A percentile compares a stretch with the other conserved stretches of the same genome.
These are phyloP conservation scores for Diospyros kaki DNA, from an alignment of 148 eudicot species.

Conservation along the genomic window DNA sequence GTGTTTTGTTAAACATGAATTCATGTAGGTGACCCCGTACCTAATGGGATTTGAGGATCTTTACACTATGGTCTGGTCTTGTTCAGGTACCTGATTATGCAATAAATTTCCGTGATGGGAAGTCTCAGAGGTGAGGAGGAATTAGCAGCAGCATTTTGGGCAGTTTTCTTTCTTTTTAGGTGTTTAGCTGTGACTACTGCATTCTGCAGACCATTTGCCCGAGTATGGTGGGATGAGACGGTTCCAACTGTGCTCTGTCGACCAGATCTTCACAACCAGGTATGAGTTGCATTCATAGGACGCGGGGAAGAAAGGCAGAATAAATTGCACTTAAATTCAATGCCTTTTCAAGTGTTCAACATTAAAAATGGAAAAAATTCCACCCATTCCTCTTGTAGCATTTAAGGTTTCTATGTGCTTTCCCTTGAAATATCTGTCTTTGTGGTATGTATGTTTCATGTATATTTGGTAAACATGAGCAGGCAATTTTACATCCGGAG, in stretches of 20 bases:
- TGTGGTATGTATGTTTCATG: too few relatives aligned
- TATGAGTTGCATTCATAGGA: constrained; percentile 4
- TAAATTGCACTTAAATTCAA: too few relatives aligned
- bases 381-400: too few relatives aligned
- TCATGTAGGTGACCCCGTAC: too few relatives aligned
- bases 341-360: too few relatives aligned
- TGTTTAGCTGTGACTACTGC: background rate
- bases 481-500: constrained; percentile 56
- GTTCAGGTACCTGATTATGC: constrained; percentile 59
- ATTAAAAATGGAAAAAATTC: too few relatives aligned
- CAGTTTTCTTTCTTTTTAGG: background rate
- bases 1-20: too few relatives aligned
- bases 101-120: constrained; percentile 36
- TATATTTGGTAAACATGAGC: background rate
- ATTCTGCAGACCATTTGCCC: constrained; percentile 33
- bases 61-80: constrained; percentile 1
- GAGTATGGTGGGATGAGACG: constrained; percentile 72
- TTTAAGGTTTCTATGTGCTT: too few relatives aligned
- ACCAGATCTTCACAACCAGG: constrained; percentile 51
- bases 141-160: background rate
- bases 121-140: constrained; percentile 29
- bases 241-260: constrained; percentile 41
- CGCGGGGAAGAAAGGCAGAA: too few relatives aligned
- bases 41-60: too few relatives aligned
- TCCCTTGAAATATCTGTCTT: too few relatives aligned